Conservation (phyloP, 257 asterid species). For the Rauvolfia tetraphylla region DNA sequence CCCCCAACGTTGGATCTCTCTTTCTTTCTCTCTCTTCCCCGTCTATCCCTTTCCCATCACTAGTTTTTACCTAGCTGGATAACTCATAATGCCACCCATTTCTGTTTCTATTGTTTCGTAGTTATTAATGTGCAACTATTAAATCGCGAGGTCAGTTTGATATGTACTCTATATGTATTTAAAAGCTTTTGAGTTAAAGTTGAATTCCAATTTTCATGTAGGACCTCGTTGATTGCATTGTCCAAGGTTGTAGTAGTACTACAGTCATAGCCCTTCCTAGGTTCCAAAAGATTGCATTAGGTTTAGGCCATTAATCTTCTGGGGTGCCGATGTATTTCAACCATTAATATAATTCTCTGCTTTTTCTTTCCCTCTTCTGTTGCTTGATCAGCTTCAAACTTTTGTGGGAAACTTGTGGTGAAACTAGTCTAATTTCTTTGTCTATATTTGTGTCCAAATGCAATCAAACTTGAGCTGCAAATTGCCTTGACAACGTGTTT, state of each 20-base stretch:
- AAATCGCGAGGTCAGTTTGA: too few relatives aligned
- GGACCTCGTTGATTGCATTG: neutral
- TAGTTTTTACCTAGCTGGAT: neutral
- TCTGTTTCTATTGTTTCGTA: neutral
- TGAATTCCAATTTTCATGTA: too few relatives aligned
- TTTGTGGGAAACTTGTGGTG: neutral
- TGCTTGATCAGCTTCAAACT: neutral
- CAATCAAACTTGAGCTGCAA: neutral
- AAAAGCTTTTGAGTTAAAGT: too few relatives aligned
- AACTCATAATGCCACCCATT: neutral
- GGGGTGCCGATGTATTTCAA: neutral
- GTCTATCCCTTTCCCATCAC: too few relatives aligned
- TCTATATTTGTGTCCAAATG: slow-evolving; percentile 1
- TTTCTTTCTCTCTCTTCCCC: neutral
- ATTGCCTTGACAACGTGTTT: neutral
- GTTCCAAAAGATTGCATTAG: neutral
- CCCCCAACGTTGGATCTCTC: slow-evolving; percentile 23
- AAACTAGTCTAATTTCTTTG: neutral
- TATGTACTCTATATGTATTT: too few relatives aligned
- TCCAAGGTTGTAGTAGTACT: too few relatives aligned
- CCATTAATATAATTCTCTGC: neutral
- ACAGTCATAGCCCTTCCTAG: neutral
- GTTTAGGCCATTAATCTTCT: neutral
- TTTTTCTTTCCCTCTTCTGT: neutral
- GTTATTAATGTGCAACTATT: too few relatives aligned